These are phyloP conservation scores for Cyathus striatus DNA, from an alignment of 768 basidiomycete genomes.

Conservation along the genomic window DNA sequence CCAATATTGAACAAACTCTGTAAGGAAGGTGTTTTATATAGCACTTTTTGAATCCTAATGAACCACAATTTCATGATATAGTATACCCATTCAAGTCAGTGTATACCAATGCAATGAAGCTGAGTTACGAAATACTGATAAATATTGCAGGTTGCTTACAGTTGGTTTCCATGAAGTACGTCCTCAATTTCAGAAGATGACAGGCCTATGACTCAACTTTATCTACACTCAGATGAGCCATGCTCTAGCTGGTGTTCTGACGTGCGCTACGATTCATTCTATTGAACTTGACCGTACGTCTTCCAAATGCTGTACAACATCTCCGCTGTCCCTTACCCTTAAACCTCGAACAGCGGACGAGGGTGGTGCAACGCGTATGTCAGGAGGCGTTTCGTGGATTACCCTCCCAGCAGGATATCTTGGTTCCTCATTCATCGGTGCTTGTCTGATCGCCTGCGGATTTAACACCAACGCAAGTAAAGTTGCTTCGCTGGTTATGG, in stretches of 20 bases:
- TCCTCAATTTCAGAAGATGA: slow-evolving; percentile 1
- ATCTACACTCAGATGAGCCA: slow-evolving; percentile 68
- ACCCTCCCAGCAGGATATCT: slow-evolving; percentile 82
- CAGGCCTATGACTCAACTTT: slow-evolving; percentile 1
- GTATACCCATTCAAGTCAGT: slow-evolving; percentile 91
- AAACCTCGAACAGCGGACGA: slow-evolving; percentile 59
- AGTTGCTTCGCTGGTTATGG: slow-evolving; percentile 73
- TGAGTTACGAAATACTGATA: neutral
- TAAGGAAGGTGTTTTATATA: slow-evolving; percentile 28
- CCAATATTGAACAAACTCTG: slow-evolving; percentile 69
- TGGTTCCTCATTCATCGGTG: slow-evolving; percentile 83
- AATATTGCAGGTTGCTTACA: slow-evolving; percentile 58
- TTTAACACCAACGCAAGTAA: slow-evolving; percentile 90
- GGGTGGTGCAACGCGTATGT: slow-evolving; percentile 84
- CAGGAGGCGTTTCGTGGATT: slow-evolving; percentile 76
- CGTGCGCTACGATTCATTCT: slow-evolving; percentile 81
- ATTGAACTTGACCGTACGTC: slow-evolving; percentile 82
- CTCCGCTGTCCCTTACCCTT: slow-evolving; percentile 7
- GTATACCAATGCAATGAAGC: slow-evolving; percentile 2
- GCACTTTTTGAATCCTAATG: slow-evolving; percentile 3
- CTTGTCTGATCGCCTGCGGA: slow-evolving; percentile 80
- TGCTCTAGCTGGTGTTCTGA: slow-evolving; percentile 73
- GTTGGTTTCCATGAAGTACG: slow-evolving; percentile 86
- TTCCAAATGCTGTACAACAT: neutral
- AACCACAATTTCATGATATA: slow-evolving; percentile 19